These are phyloP conservation scores for Zopfia rhizophila DNA, from an alignment of 2,329 filamentous ascomycete genomes.

Conservation along the genomic window DNA sequence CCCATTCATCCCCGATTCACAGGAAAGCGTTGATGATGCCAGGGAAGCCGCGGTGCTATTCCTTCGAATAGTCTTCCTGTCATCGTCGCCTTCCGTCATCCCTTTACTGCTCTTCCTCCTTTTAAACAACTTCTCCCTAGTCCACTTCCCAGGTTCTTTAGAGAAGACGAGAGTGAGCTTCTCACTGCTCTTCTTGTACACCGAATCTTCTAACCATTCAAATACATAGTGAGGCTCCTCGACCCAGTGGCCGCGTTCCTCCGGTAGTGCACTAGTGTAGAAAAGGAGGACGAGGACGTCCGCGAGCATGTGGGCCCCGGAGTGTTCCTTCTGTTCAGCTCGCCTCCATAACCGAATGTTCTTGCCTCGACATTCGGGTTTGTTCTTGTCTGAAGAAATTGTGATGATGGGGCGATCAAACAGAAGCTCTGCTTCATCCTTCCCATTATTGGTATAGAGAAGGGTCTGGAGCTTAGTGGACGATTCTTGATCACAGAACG, in stretches of 20 bases:
- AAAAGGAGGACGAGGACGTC: slow-evolving; percentile 41
- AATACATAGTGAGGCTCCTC: slow-evolving; percentile 47
- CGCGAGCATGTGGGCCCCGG: slow-evolving; percentile 23
- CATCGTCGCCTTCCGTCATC: background rate
- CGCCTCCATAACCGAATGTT: slow-evolving; percentile 42
- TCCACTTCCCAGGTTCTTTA: slow-evolving; percentile 40
- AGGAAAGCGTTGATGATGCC: slow-evolving; percentile 20
- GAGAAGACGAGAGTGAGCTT: slow-evolving; percentile 39
- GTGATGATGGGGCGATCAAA: slow-evolving; percentile 37
- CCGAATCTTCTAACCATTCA: slow-evolving; percentile 38
- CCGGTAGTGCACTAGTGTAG: slow-evolving; percentile 39
- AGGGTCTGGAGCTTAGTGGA: slow-evolving; percentile 40
- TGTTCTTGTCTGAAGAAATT: slow-evolving; percentile 39
- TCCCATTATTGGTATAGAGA: slow-evolving; percentile 45
- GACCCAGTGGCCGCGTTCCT: slow-evolving; percentile 45
- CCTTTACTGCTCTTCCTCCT: slow-evolving; percentile 30
- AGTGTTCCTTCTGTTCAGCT: slow-evolving; percentile 31
- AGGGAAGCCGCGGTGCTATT: slow-evolving; percentile 18
- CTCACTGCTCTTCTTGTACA: slow-evolving; percentile 33
- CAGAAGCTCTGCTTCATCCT: slow-evolving; percentile 36
- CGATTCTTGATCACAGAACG: slow-evolving; percentile 25
- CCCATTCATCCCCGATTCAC: slow-evolving; percentile 21
- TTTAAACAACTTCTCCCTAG: slow-evolving; percentile 36
- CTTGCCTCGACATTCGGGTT: slow-evolving; percentile 40
- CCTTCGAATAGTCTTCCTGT: background rate